Evolutionary conservation across 306 rosid genomes (phyloP).

Genomic region (Vicia faba): DNA sequence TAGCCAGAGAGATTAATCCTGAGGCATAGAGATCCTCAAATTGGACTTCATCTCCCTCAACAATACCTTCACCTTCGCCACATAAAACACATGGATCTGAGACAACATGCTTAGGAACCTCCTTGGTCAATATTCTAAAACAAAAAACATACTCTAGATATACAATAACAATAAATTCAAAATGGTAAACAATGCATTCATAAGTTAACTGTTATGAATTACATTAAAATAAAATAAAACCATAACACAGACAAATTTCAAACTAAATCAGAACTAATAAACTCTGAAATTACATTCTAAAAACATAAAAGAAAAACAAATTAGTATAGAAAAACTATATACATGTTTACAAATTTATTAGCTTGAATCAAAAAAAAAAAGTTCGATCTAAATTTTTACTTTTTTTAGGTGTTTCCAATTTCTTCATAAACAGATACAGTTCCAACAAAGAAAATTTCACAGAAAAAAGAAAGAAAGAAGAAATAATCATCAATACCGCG

Average conservation of each 20-base stretch:
- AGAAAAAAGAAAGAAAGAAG: neutral
- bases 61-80: neutral
- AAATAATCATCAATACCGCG: conserved; percentile 16
- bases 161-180: neutral
- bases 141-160: neutral
- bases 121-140: neutral
- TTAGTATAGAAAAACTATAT: too few relatives aligned
- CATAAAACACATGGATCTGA: neutral
- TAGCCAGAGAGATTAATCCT: neutral
- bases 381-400: too few relatives aligned
- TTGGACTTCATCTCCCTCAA: neutral
- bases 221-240: neutral
- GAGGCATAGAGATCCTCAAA: neutral
- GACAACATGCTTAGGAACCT: conserved; percentile 5
- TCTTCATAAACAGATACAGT: too few relatives aligned
- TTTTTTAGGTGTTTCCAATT: too few relatives aligned
- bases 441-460: neutral
- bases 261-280: too few relatives aligned
- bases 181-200: neutral
- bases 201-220: neutral
- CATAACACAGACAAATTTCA: too few relatives aligned
- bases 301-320: too few relatives aligned
- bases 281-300: too few relatives aligned
- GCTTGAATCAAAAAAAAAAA: too few relatives aligned
- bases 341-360: too few relatives aligned